These are phyloP conservation scores for Leccinum laetum DNA, from an alignment of 1,284 basidiomycete genomes.

Conservation along the genomic window DNA sequence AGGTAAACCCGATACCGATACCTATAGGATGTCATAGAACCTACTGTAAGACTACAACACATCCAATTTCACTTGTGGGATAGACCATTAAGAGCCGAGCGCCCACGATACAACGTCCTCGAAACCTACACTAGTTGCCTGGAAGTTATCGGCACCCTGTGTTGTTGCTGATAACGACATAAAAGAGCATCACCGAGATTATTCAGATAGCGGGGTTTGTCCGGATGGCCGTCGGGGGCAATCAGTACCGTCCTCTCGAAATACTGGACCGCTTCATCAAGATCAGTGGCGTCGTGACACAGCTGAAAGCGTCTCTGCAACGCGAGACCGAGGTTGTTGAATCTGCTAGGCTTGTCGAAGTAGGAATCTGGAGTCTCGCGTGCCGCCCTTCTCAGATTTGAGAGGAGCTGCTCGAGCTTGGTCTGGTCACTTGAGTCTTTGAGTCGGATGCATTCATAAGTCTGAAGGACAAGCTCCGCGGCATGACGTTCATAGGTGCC, in stretches of 20 bases:
- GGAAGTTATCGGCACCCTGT: not conserved
- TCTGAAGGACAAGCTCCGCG: slow-evolving; percentile 7
- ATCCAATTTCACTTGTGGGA: too few relatives aligned
- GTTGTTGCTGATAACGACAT: not conserved
- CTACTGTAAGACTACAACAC: too few relatives aligned
- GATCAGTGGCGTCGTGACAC: not conserved
- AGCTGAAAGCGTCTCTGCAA: not conserved
- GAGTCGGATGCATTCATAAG: not conserved
- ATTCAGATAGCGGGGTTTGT: slow-evolving; percentile 1
- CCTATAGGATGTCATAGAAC: too few relatives aligned
- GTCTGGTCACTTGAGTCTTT: not conserved
- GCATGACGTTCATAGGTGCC: slow-evolving; percentile 2
- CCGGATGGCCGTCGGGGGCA: not conserved
- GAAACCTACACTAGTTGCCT: not conserved
- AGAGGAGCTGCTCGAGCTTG: slow-evolving; percentile 6
- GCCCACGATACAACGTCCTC: not conserved
- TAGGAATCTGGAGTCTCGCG: not conserved
- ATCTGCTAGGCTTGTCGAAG: not conserved
- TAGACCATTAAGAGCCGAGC: slow-evolving; percentile 3
- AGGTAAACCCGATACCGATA: too few relatives aligned
- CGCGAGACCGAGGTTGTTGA: slow-evolving; percentile 7
- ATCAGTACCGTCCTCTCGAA: not conserved
- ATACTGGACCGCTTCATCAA: not conserved
- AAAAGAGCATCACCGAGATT: not conserved
- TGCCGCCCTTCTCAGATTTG: not conserved